A percentile compares a stretch with the other conserved stretches of the same genome.
Evolutionary conservation across 495 filamentous ascomycete genomes (phyloP).

Genomic region (Aspergillus steynii): DNA sequence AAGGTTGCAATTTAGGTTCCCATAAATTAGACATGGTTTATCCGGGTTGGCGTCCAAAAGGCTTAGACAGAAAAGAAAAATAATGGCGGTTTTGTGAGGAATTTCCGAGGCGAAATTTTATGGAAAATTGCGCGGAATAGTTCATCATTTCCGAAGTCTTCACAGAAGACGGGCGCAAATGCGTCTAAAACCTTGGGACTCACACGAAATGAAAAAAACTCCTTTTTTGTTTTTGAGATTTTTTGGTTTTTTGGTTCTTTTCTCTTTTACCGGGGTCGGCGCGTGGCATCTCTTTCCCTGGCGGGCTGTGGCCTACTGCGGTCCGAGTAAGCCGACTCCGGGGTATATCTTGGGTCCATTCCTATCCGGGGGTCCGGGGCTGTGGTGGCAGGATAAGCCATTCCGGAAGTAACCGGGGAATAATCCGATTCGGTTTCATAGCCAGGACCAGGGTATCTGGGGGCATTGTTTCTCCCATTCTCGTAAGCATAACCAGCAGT

Average conservation of each 20-base stretch:
- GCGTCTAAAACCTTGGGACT: conserved; percentile 7
- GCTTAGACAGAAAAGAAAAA: conserved; percentile 17
- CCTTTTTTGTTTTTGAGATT: conserved; percentile 6
- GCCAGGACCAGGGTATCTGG: conserved; percentile 47
- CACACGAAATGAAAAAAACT: conserved; percentile 14
- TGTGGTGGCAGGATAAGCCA: conserved; percentile 45
- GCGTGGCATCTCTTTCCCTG: conserved; percentile 43
- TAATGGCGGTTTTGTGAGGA: conserved; percentile 6
- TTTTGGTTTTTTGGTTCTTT: neutral
- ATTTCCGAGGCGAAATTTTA: conserved; percentile 15
- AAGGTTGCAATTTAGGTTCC: conserved; percentile 22
- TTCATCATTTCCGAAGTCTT: conserved; percentile 24
- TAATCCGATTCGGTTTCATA: conserved; percentile 50
- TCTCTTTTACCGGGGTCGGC: conserved; percentile 37
- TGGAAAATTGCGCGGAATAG: conserved; percentile 12
- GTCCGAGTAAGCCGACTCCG: conserved; percentile 39
- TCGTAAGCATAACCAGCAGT: conserved; percentile 42
- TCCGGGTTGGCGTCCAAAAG: conserved; percentile 19
- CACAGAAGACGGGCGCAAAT: conserved; percentile 21
- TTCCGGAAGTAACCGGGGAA: conserved; percentile 45
- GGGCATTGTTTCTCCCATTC: conserved; percentile 45
- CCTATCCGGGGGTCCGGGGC: conserved; percentile 49
- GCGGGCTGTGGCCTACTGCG: conserved; percentile 47
- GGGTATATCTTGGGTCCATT: conserved; percentile 52
- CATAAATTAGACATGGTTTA: conserved; percentile 24